Conservation (phyloP, 2,329 filamentous ascomycete genomes). For the Penicillium glabrum region DNA sequence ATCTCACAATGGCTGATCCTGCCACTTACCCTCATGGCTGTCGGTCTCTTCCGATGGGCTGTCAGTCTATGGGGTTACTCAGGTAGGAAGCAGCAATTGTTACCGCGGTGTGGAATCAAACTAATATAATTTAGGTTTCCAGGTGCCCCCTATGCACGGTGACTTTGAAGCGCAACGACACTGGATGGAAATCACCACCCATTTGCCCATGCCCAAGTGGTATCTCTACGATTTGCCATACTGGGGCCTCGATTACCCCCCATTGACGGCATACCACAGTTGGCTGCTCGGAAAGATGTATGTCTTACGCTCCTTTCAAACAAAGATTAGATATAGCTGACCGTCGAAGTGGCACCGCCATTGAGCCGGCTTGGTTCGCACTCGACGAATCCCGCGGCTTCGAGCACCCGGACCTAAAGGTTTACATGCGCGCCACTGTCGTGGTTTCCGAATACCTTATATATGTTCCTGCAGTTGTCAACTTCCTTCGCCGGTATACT, state of each 20-base stretch:
- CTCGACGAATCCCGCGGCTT: slow-evolving; percentile 78
- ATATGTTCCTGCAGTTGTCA: slow-evolving; percentile 80
- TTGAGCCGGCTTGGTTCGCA: slow-evolving; percentile 84
- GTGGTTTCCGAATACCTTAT: slow-evolving; percentile 86
- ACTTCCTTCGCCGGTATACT: slow-evolving; percentile 81
- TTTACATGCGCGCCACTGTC: slow-evolving; percentile 94
- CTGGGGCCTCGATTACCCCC: slow-evolving; percentile 98
- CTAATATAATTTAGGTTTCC: slow-evolving; percentile 58
- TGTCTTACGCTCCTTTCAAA: slow-evolving; percentile 21
- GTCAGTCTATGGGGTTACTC: slow-evolving; percentile 94
- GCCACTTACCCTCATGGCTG: slow-evolving; percentile 82
- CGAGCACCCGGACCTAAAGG: slow-evolving; percentile 77
- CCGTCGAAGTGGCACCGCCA: slow-evolving; percentile 62
- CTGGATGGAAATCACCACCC: slow-evolving; percentile 96
- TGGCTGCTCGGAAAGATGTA: slow-evolving; percentile 86
- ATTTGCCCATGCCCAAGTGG: slow-evolving; percentile 90
- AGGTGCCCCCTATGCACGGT: slow-evolving; percentile 85
- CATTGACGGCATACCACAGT: slow-evolving; percentile 96
- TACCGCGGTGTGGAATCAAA: neutral
- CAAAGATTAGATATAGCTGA: slow-evolving; percentile 9
- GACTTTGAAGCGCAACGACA: slow-evolving; percentile 98
- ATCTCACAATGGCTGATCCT: slow-evolving; percentile 92
- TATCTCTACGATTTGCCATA: slow-evolving; percentile 96
- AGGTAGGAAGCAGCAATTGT: slow-evolving; percentile 50
- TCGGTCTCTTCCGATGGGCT: slow-evolving; percentile 91